phyloP scores from a whole-genome alignment of 2,329 filamentous ascomycete genomes.

The Cytospora paraplurivora region DNA sequence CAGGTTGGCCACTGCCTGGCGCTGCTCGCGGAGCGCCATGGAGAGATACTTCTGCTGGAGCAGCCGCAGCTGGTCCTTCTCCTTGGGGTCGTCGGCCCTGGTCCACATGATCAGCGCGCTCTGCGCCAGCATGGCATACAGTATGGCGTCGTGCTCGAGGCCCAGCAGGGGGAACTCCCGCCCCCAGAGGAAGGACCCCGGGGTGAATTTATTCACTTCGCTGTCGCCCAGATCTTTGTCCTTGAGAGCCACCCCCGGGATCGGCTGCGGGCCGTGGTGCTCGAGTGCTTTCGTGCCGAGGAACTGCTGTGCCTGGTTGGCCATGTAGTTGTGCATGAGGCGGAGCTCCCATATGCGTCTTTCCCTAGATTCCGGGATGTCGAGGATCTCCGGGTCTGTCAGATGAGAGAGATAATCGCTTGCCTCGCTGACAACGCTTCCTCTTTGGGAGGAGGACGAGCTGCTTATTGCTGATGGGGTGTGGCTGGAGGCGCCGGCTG shows the following conservation, averaged over 20 bases:
- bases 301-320: slow-evolving; percentile 37
- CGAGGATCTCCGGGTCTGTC: slow-evolving; percentile 29
- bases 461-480: slow-evolving; percentile 13
- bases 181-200: slow-evolving; percentile 35
- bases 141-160: slow-evolving; percentile 38
- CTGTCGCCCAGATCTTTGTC: not conserved
- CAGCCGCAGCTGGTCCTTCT: slow-evolving; percentile 29
- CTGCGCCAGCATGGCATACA: slow-evolving; percentile 41
- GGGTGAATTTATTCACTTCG: not conserved
- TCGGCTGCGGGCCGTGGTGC: slow-evolving; percentile 29
- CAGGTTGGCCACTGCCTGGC: slow-evolving; percentile 39
- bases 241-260: slow-evolving; percentile 9
- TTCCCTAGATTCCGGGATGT: slow-evolving; percentile 40
- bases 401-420: slow-evolving; percentile 30
- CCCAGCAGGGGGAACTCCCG: slow-evolving; percentile 40
- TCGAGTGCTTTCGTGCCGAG: slow-evolving; percentile 8
- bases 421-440: slow-evolving; percentile 26
- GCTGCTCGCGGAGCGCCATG: slow-evolving; percentile 42
- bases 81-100: slow-evolving; percentile 21
- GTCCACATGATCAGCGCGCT: slow-evolving; percentile 43
- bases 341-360: slow-evolving; percentile 43
- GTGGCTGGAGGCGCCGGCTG: slow-evolving; percentile 6
- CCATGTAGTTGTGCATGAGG: slow-evolving; percentile 41
- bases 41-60: slow-evolving; percentile 42
- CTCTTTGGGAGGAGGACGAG: slow-evolving; percentile 9